phyloP scores from a whole-genome alignment of 2,329 filamentous ascomycete genomes.

The Pseudocercospora fuligena region DNA sequence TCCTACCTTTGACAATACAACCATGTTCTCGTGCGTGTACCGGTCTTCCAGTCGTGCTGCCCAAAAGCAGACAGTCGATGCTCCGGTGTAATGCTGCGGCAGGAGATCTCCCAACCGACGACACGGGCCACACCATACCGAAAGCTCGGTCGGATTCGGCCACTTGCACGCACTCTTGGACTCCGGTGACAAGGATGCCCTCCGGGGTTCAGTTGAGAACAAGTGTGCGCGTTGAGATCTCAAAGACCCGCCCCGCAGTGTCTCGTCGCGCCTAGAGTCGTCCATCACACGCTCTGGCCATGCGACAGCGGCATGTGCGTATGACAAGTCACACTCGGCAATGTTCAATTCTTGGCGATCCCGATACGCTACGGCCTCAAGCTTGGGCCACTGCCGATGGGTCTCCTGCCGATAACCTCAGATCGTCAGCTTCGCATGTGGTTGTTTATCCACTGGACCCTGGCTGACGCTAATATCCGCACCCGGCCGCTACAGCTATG shows the following conservation, averaged over 20 bases:
- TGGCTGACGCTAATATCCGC: neutral
- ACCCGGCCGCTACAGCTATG: neutral
- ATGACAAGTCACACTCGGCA: slow-evolving; percentile 10
- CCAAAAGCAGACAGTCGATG: slow-evolving; percentile 1
- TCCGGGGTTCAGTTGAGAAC: neutral
- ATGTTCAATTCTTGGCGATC: neutral
- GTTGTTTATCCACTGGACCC: slow-evolving; percentile 3
- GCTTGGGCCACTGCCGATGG: slow-evolving; percentile 7
- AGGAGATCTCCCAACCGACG: neutral
- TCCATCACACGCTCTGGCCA: neutral
- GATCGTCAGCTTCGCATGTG: slow-evolving; percentile 7
- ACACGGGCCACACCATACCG: slow-evolving; percentile 3
- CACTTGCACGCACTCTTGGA: neutral
- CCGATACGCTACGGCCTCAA: slow-evolving; percentile 7
- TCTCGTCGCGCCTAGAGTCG: neutral
- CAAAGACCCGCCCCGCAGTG: slow-evolving; percentile 1
- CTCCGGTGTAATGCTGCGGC: neutral
- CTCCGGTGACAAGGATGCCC: neutral
- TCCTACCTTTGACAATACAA: neutral
- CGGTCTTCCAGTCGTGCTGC: neutral
- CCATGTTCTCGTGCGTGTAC: neutral
- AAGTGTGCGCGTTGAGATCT: slow-evolving; percentile 3
- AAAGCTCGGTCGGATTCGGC: slow-evolving; percentile 7
- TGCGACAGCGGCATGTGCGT: neutral
- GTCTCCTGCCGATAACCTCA: slow-evolving; percentile 1